These are phyloP conservation scores for Gossypium gossypioides DNA, from an alignment of 441 rosid genomes.

Conservation along the genomic window DNA sequence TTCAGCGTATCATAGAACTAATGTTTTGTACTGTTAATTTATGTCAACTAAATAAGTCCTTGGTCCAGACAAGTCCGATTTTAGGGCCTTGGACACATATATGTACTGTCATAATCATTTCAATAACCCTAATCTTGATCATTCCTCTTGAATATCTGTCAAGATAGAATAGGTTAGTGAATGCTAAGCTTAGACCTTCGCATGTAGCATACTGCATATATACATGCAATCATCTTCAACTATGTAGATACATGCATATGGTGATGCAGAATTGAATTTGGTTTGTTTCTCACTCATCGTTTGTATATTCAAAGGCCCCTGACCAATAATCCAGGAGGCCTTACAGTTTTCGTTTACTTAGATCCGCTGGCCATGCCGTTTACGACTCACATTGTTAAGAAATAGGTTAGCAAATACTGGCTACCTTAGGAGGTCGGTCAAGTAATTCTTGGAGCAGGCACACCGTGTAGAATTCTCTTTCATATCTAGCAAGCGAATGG, in stretches of 20 bases:
- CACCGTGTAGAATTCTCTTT: neutral
- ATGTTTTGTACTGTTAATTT: neutral
- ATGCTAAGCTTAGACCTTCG: neutral
- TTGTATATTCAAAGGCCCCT: neutral
- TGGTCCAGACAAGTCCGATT: neutral
- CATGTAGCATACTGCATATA: neutral
- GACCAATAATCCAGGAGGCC: neutral
- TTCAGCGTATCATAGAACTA: neutral
- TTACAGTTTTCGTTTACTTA: neutral
- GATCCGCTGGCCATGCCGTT: neutral
- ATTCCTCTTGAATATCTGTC: neutral
- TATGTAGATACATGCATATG: neutral
- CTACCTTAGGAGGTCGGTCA: neutral
- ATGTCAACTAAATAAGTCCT: neutral
- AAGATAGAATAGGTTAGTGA: neutral
- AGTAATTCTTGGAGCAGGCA: neutral
- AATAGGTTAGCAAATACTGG: neutral
- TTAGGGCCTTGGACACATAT: neutral
- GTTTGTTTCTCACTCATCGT: neutral
- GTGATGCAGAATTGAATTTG: neutral
- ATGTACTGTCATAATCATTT: neutral
- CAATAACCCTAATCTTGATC: neutral
- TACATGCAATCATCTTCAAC: neutral
- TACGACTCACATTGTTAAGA: neutral
- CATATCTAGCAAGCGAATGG: neutral